These are phyloP conservation scores for Tulasnella sp. DNA, from an alignment of 768 basidiomycete species.

Conservation along the genomic window DNA sequence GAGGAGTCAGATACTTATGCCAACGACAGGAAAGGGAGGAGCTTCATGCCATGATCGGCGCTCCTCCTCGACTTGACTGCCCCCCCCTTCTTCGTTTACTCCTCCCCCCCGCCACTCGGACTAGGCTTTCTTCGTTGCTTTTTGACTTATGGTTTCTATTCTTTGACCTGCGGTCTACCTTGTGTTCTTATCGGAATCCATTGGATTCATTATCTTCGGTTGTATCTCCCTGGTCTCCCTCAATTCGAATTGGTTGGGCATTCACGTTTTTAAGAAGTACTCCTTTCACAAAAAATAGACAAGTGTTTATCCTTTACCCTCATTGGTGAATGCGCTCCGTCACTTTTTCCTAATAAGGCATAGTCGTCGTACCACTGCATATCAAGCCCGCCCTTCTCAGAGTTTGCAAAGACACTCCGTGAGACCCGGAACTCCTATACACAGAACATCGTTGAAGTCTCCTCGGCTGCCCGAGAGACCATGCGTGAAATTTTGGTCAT, in stretches of 20 bases:
- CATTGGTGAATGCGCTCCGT: neutral
- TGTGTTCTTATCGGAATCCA: neutral
- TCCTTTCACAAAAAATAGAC: neutral
- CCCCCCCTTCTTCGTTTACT: neutral
- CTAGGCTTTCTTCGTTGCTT: neutral
- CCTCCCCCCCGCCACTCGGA: neutral
- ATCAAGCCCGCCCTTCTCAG: neutral
- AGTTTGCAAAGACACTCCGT: neutral
- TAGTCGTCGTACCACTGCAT: neutral
- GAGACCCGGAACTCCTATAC: neutral
- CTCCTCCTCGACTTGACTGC: neutral
- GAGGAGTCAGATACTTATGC: neutral
- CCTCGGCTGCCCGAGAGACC: neutral
- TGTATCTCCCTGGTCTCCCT: neutral
- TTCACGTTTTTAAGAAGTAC: neutral
- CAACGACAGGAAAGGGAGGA: neutral
- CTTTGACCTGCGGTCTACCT: slow-evolving; percentile 5
- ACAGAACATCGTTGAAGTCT: neutral
- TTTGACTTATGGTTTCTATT: slow-evolving; percentile 14
- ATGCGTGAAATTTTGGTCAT: too few relatives aligned
- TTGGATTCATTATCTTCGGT: neutral
- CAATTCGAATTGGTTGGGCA: neutral
- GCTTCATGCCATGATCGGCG: slow-evolving; percentile 9
- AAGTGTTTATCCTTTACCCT: neutral
- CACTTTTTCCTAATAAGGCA: neutral